Evolutionary conservation across 306 rosid species (phyloP), one percentile per base, ranked within the genome.

Genomic region (Pyrus betulifolia): DNA sequence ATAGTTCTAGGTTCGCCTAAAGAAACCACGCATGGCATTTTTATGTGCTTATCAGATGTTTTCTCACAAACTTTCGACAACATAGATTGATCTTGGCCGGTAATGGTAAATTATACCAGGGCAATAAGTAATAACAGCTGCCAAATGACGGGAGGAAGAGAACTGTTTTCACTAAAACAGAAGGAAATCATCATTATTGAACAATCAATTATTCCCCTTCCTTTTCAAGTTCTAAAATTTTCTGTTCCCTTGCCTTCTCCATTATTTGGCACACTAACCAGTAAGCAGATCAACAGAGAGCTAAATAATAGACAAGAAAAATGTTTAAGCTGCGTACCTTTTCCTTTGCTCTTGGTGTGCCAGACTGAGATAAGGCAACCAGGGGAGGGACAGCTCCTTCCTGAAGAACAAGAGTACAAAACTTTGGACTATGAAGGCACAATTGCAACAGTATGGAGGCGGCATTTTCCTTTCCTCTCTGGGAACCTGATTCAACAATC

Each of bases 311-410:
- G 58, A 77, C 72, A 69, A 52, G 62, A 64, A 46, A 45, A 64
- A 67, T 51, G 23, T 31, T 67, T 66, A 51, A 80, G 76, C 69
- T 74, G n/a, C 74, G 63, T 77, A 95, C 98, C 98, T 92, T 95
- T 82, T 95, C 98, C 83, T 79, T 92, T 28, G 98, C 97, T 83
- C 98, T 89, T 51, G 96, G 84, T 10, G 96, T 92, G 72, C 98
- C 97, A 44, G 89, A 89, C 78, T 90, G 98, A 42, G 96, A 90
- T 71, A 95, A 82, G 76, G 91, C 97, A 73, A 95, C 98, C 46
- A 95, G 79, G 28, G 98, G 96, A n/a, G 98, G 98, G 25, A 95
- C 97, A 9, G 97, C 97, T 75, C 98, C 98, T 92, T 95, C 98
- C 86, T 90, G 97, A 57, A 95, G 89, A 87, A 95, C 86, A 79